Base-by-base conservation (phyloP, 176 grass and related monocot genomes). In the Themeda triandra region DNA sequence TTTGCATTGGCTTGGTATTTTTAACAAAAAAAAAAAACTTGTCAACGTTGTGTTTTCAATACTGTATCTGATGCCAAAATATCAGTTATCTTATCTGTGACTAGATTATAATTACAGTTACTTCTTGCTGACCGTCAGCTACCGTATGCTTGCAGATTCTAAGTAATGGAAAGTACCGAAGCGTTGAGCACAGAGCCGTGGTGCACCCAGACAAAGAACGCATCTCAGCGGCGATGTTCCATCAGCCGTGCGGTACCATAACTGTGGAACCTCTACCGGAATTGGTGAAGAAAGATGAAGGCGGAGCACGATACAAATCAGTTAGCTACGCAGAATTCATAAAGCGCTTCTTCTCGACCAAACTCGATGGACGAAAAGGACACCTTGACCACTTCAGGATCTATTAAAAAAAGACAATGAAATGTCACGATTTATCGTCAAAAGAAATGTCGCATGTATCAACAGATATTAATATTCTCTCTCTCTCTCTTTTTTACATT, bases 101-200 rank as follows among this genome's bases (percentile, higher is more conserved):
- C n/a, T n/a, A n/a, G n/a, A n/a, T n/a, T n/a, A n/a, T n/a, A n/a
- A n/a, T n/a, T n/a, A n/a, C n/a, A n/a, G n/a, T n/a, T n/a, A n/a
- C n/a, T 40, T 37, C 10, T 40, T 41, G 68, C 11, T 42, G 21
- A 71, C 21, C 2, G 8, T 44, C 25, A 13, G 27, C 10, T 6
- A 51, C 14, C 67, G 30, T 33, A 14, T 2, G 5, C 19, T 44
- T 31, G 62, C 69, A 86, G 88, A 90, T 90, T 12, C 66, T 77
- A 23, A 86, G 83, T 13, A 90, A 90, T 15, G 88, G 88, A 1
- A 81, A 25, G 28, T 90, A 86, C 77, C 86, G 46, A 39, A 90
- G 88, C 65, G 66, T 86, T 17, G 88, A 90, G 83, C 88, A 90
- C 58, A 65, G 77, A 30, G 83, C 60, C 21, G 45, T 77, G 2